phyloP scores from a whole-genome alignment of 2,329 filamentous ascomycete genomes.

The Cytospora mali region DNA sequence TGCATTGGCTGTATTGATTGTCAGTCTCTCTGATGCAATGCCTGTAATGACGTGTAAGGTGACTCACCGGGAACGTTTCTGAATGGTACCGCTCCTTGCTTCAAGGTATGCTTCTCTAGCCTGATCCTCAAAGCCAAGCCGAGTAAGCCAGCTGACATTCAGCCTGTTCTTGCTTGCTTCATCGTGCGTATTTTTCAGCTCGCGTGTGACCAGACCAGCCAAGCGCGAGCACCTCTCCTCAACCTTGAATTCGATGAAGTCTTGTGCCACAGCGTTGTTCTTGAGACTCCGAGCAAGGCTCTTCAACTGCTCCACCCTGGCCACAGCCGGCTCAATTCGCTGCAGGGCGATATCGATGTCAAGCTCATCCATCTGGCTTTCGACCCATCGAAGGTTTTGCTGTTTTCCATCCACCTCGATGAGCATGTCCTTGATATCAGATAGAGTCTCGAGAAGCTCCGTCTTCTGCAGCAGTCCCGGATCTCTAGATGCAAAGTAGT shows the following conservation, averaged over 20 bases:
- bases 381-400: conserved; percentile 94
- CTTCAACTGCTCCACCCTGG: conserved; percentile 81
- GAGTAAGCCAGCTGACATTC: conserved; percentile 81
- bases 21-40: conserved; percentile 29
- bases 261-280: conserved; percentile 83
- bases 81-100: conserved; percentile 76
- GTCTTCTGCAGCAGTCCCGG: conserved; percentile 76
- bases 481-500: conserved; percentile 81
- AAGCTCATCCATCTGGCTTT: conserved; percentile 90
- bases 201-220: conserved; percentile 74
- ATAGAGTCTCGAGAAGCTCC: conserved; percentile 76
- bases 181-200: conserved; percentile 76
- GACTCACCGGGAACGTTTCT: conserved; percentile 76
- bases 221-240: conserved; percentile 81
- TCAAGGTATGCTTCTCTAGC: conserved; percentile 85
- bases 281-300: conserved; percentile 77
- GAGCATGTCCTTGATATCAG: conserved; percentile 81
- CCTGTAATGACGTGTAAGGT: conserved; percentile 1
- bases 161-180: conserved; percentile 76
- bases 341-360: conserved; percentile 96
- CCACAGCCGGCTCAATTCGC: conserved; percentile 81
- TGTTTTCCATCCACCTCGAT: conserved; percentile 97
- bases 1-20: conserved; percentile 70
- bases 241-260: conserved; percentile 89
- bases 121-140: conserved; percentile 86